Evolutionary conservation across 805 yeast species (phyloP).

Genomic region (Metschnikowia similis): DNA sequence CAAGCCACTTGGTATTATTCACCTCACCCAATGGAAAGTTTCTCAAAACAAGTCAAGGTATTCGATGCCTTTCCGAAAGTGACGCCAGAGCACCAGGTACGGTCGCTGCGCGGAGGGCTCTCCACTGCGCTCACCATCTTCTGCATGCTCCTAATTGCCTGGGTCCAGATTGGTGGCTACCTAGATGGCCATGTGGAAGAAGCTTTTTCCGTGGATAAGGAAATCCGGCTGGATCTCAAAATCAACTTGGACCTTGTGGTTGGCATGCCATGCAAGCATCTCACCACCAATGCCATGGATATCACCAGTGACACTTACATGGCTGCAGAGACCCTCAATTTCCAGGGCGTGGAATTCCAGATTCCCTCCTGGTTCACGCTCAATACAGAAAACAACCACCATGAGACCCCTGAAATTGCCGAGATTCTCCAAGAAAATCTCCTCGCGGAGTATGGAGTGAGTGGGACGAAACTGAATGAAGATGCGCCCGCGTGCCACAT

Average conservation of each 20-base stretch:
- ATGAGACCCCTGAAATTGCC: conserved; percentile 61
- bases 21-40: conserved; percentile 27
- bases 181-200: conserved; percentile 79
- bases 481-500: conserved; percentile 82
- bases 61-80: conserved; percentile 48
- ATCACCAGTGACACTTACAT: conserved; percentile 70
- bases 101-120: conserved; percentile 73
- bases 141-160: conserved; percentile 61
- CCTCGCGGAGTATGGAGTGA: conserved; percentile 55
- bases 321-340: conserved; percentile 71
- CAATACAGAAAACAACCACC: conserved; percentile 41
- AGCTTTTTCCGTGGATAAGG: conserved; percentile 69
- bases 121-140: conserved; percentile 64
- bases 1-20: conserved; percentile 1
- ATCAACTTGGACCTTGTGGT: conserved; percentile 79
- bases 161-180: conserved; percentile 82
- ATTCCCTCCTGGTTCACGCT: conserved; percentile 48
- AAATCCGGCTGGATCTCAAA: conserved; percentile 51
- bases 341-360: conserved; percentile 59
- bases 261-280: conserved; percentile 74
- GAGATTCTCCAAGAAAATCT: conserved; percentile 62
- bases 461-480: conserved; percentile 41
- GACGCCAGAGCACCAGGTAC: conserved; percentile 53
- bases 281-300: conserved; percentile 77
- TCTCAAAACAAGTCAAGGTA: conserved; percentile 37